Evolutionary conservation across 306 rosid species (phyloP), one percentile per base, ranked within the genome.

Genomic region (Amphicarpaea edgeworthii): DNA sequence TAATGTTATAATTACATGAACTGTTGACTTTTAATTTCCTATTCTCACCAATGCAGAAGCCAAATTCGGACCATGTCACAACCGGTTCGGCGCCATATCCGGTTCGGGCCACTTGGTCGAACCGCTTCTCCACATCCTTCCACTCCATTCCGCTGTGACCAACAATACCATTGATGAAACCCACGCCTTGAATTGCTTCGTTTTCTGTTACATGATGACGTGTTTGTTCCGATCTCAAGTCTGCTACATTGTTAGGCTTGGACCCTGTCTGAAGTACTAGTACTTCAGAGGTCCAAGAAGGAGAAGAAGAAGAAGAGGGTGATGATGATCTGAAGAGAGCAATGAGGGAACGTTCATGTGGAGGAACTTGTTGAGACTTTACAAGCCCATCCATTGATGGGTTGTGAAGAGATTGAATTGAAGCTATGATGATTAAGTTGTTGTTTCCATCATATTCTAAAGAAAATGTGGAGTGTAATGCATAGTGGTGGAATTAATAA

Each of bases 41-140:
- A 72, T 86, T 76, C 98, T 89, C 80, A 93, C 98, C 97, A 65
- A 91, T 78, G 63, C 98, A 93, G 55, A 83, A 82, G 53, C 85
- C 88, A 79, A 93, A 89, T 45, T 80, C 85, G 3, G 92, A 80
- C 89, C 90, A 84, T 54, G 79, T 71, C 9, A 93, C 62, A 8
- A 80, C 92, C 53, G 89, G 88, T 87, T 93, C 96, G 64, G 43
- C 8, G 11, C 63, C 73, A 24, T 26, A 59, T 4, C 76, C 57
- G 72, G 84, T 54, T 15, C 74, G 15, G 32, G 92, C 79, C 26
- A 86, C 63, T 79, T 41, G 83, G 76, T 85, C 41, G 83, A 91
- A 91, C 87, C 88, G 88, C 34, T 79, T 82, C 79, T 85, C 86
- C 41, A 90, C 87, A 37, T 84, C 86, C 74, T 76, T 84, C 98